phyloP scores from a whole-genome alignment of 306 rosid species.

The Hylodesmum podocarpum region DNA sequence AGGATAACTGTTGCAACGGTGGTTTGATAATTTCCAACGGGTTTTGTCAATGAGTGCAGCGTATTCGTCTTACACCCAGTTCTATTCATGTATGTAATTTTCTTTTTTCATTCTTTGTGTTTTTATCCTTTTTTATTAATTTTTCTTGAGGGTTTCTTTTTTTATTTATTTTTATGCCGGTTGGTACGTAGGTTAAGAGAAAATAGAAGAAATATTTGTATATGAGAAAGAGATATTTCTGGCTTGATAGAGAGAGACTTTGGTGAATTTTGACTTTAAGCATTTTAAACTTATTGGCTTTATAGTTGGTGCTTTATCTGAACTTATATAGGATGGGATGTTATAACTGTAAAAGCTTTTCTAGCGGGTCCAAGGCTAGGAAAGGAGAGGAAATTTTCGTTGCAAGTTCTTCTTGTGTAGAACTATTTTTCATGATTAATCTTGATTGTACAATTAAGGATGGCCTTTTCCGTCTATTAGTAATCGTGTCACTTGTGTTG shows the following conservation, averaged over 20 bases:
- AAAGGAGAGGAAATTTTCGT: background rate
- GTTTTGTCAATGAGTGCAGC: background rate
- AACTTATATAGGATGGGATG: background rate
- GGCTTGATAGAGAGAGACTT: background rate
- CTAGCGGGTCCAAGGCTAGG: background rate
- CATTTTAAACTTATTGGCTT: background rate
- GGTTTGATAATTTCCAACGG: background rate
- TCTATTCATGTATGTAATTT: background rate
- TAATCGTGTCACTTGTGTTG: background rate
- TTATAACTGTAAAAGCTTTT: background rate
- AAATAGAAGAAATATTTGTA: background rate
- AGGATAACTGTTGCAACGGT: slow-evolving; percentile 10
- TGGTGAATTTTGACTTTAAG: background rate
- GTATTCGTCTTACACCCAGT: too few species aligned
- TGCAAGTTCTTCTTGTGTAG: background rate
- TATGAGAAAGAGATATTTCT: background rate
- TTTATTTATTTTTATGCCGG: background rate
- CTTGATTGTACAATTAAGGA: background rate
- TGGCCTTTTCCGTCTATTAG: background rate
- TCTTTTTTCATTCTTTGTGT: background rate
- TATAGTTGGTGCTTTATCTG: too few species aligned
- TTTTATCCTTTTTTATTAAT: background rate
- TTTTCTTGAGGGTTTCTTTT: background rate
- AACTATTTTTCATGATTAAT: background rate
- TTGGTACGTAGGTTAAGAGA: background rate